Evolutionary conservation across 2,329 filamentous ascomycete genomes (phyloP).

Genomic region (Penicillium sp.): DNA sequence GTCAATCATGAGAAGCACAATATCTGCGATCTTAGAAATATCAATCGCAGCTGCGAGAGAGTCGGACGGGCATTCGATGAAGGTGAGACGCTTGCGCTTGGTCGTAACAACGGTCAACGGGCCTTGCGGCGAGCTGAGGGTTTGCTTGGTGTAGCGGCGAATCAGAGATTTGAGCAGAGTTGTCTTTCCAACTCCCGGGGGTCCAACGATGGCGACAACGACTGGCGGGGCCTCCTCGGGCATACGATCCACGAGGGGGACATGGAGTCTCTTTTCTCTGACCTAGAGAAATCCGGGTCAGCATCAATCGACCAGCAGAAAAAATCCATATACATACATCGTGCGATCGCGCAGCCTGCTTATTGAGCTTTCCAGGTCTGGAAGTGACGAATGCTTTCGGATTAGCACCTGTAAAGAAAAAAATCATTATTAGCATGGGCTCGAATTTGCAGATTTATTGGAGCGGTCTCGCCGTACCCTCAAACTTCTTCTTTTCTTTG

Average conservation of each 20-base stretch:
- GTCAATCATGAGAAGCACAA: slow-evolving; percentile 96
- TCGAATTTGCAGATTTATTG: slow-evolving; percentile 15
- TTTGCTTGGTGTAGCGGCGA: slow-evolving; percentile 92
- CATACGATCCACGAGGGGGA: slow-evolving; percentile 91
- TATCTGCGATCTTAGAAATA: slow-evolving; percentile 94
- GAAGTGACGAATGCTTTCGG: slow-evolving; percentile 88
- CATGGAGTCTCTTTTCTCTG: slow-evolving; percentile 94
- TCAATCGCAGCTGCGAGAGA: slow-evolving; percentile 96
- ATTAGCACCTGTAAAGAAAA: slow-evolving; percentile 61
- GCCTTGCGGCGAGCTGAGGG: slow-evolving; percentile 81
- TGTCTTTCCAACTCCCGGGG: slow-evolving; percentile 87
- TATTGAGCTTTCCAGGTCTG: slow-evolving; percentile 75
- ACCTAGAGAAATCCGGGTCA: slow-evolving; percentile 55
- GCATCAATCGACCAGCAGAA: slow-evolving; percentile 6
- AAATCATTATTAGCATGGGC: slow-evolving; percentile 11
- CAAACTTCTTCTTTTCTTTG: slow-evolving; percentile 82
- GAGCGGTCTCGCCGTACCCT: slow-evolving; percentile 51
- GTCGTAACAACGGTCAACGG: slow-evolving; percentile 96
- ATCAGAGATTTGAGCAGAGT: slow-evolving; percentile 94
- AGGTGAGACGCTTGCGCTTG: slow-evolving; percentile 90
- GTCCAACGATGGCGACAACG: slow-evolving; percentile 90
- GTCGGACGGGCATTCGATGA: slow-evolving; percentile 92
- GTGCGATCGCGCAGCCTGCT: slow-evolving; percentile 59
- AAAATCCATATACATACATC: slow-evolving; percentile 45
- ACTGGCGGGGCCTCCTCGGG: slow-evolving; percentile 94